Evolutionary conservation across 805 yeast genomes (phyloP).

Genomic region (Pichia exigua): DNA sequence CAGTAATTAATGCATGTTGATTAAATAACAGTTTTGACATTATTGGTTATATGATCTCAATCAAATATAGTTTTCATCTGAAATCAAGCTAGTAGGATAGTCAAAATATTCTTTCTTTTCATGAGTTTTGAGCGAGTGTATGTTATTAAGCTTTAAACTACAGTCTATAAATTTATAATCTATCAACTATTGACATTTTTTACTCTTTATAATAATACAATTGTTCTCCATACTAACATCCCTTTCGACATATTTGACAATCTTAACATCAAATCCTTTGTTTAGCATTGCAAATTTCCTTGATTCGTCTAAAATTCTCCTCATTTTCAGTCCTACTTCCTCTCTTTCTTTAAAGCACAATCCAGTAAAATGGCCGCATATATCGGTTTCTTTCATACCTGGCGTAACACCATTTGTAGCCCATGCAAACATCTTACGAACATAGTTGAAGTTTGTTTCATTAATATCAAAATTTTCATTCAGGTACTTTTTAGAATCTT

Average conservation of each 20-base stretch:
- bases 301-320: conserved; percentile 70
- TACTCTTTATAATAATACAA: conserved; percentile 20
- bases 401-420: conserved; percentile 67
- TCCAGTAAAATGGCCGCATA: conserved; percentile 38
- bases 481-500: conserved; percentile 37
- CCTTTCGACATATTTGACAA: conserved; percentile 51
- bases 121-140: background rate
- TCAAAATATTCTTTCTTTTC: background rate
- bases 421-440: conserved; percentile 76
- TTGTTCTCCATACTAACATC: conserved; percentile 62
- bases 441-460: conserved; percentile 25
- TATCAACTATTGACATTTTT: background rate
- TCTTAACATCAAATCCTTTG: conserved; percentile 35
- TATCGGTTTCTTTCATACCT: conserved; percentile 32
- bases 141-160: no score
- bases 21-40: conserved; percentile 3
- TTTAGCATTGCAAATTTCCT: conserved; percentile 42
- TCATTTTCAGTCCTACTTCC: conserved; percentile 54
- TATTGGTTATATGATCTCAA: background rate
- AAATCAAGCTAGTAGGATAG: background rate
- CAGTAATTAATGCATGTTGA: conserved; percentile 47
- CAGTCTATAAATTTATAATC: background rate
- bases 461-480: conserved; percentile 23
- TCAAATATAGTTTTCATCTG: no score
- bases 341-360: conserved; percentile 44